These are phyloP conservation scores for Suillus variegatus DNA, from an alignment of 768 basidiomycete species.

Conservation along the genomic window DNA sequence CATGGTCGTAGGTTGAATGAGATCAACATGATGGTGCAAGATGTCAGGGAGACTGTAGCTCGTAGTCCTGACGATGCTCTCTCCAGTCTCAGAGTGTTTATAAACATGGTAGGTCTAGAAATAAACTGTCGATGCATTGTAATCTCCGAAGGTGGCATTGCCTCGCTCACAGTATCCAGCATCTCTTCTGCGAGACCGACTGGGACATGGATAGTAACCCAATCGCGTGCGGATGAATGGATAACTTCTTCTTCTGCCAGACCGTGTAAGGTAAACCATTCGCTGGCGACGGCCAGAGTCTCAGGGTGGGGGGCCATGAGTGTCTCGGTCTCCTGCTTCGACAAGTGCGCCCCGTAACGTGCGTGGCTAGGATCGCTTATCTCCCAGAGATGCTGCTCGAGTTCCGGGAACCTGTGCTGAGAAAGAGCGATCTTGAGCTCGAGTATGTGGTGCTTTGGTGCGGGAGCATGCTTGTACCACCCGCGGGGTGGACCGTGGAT, in stretches of 20 bases:
- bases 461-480: slow-evolving; percentile 46
- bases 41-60: slow-evolving; percentile 64
- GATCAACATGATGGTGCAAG: slow-evolving; percentile 60
- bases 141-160: background rate
- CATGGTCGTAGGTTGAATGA: slow-evolving; percentile 73
- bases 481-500: slow-evolving; percentile 44
- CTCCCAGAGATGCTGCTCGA: slow-evolving; percentile 57
- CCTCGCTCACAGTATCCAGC: slow-evolving; percentile 59
- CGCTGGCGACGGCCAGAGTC: slow-evolving; percentile 53
- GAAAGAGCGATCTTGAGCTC: slow-evolving; percentile 59
- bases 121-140: background rate
- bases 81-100: slow-evolving; percentile 53
- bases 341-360: slow-evolving; percentile 57
- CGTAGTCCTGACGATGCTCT: slow-evolving; percentile 63
- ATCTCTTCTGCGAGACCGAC: slow-evolving; percentile 65
- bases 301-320: slow-evolving; percentile 59
- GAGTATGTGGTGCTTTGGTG: slow-evolving; percentile 48
- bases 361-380: slow-evolving; percentile 57
- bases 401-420: slow-evolving; percentile 48
- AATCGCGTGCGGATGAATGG: slow-evolving; percentile 68
- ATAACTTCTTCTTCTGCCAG: slow-evolving; percentile 46
- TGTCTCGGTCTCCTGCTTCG: slow-evolving; percentile 65
- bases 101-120: slow-evolving; percentile 63
- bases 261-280: slow-evolving; percentile 63
- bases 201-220: slow-evolving; percentile 62